Percentiles rank a stretch among this genome's conserved stretches.
Evolutionary conservation across 805 yeast genomes (phyloP).

Genomic region (Pichia eremophila): DNA sequence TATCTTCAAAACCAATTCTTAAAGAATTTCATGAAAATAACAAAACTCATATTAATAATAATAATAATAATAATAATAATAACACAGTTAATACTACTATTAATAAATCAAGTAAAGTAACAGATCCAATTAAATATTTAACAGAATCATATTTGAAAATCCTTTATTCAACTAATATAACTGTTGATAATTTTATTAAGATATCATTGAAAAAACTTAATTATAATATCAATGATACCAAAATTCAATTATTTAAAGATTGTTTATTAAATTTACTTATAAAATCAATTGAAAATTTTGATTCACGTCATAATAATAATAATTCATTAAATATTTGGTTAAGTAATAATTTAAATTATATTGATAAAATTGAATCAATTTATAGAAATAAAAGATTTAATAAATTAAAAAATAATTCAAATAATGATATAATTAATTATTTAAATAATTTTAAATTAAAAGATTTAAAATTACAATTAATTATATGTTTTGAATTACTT

Average conservation of each 20-base stretch:
- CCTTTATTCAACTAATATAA: constrained; percentile 19
- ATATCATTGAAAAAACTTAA: constrained; percentile 20
- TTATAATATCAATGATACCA: too few relatives aligned
- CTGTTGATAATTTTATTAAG: constrained; percentile 24
- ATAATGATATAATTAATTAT: background rate
- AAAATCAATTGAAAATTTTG: constrained; percentile 14
- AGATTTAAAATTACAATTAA: constrained; percentile 21
- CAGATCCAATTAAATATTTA: constrained; percentile 22
- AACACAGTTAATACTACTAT: background rate
- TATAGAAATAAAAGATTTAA: background rate
- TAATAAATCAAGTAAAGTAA: background rate
- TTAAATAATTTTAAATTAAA: constrained; percentile 14
- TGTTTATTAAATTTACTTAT: constrained; percentile 15
- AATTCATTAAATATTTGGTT: background rate
- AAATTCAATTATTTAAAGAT: constrained; percentile 11
- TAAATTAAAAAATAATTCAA: background rate
- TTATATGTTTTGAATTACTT: constrained; percentile 21
- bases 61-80: too few relatives aligned
- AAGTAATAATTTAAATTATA: background rate
- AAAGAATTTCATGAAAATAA: background rate
- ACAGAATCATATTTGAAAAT: constrained; percentile 20
- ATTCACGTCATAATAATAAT: constrained; percentile 11
- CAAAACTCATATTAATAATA: background rate
- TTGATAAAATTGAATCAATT: constrained; percentile 1
- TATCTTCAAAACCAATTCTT: background rate